Percentiles rank a stretch among this genome's conserved stretches.
Evolutionary conservation across 306 rosid species (phyloP).

Genomic region (Delonix regia): DNA sequence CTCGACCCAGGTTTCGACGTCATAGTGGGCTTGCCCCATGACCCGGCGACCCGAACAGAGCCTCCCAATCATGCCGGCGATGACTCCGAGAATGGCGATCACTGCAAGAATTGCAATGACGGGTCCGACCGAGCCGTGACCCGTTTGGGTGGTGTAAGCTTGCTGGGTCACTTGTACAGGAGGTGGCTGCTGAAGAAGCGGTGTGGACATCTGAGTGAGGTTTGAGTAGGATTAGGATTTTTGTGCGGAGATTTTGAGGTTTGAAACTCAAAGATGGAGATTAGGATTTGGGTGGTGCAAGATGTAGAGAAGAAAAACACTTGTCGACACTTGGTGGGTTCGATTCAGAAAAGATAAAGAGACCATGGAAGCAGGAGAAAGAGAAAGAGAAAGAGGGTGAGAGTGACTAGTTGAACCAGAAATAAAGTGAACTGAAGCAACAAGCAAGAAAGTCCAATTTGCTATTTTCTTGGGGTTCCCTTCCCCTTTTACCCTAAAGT

Average conservation of each 20-base stretch:
- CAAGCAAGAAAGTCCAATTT: not conserved
- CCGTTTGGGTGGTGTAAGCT: slow-evolving; percentile 57
- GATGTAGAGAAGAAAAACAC: not conserved
- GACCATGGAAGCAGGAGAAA: not conserved
- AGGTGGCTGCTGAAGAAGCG: slow-evolving; percentile 52
- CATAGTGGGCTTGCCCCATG: slow-evolving; percentile 68
- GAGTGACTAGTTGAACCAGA: not conserved
- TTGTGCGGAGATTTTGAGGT: not conserved
- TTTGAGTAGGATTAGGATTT: not conserved
- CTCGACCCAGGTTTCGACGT: slow-evolving; percentile 80
- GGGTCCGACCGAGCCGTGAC: slow-evolving; percentile 78
- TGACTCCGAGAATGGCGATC: slow-evolving; percentile 69
- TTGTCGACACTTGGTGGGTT: not conserved
- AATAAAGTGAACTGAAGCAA: not conserved
- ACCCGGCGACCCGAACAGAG: slow-evolving; percentile 83
- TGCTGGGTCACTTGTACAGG: slow-evolving; percentile 52
- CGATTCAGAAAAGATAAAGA: no score
- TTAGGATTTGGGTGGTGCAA: no score
- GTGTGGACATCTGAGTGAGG: slow-evolving; percentile 61
- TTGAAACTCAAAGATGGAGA: no score
- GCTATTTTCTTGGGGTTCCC: not conserved
- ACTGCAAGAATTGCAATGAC: slow-evolving; percentile 75
- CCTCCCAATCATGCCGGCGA: slow-evolving; percentile 82
- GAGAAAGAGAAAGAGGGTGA: not conserved
- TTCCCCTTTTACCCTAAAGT: not conserved